Base-by-base conservation (phyloP, 1,284 basidiomycete genomes). In the Trametes polyzona region DNA sequence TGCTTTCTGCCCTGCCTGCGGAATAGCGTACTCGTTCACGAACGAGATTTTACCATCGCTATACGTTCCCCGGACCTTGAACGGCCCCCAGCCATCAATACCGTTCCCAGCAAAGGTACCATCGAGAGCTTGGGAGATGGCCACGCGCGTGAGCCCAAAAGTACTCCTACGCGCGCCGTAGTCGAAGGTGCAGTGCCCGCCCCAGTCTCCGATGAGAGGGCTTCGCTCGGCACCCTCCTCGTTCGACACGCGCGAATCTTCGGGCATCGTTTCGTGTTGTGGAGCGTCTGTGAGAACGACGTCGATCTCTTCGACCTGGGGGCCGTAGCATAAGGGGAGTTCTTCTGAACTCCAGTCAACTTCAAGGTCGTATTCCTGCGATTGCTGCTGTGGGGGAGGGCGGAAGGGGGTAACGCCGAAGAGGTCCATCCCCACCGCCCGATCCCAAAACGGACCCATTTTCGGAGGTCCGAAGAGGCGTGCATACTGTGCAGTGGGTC, bases 181-280 rank as follows among this genome's bases (percentile, higher is more conserved):
- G 7, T n/a, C 42, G 10, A 36, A 39, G 1, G 43, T 26, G 21
- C 44, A 52, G 10, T 17, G 1, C 10, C 56, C 56, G 21, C 40
- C 40, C 56, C 56, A 57, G 27, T 57, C 50, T 2, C 56, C 56
- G 32, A 57, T 27, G 14, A 57, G 33, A 0, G 46, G 39, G 3
- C 16, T 17, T 21, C 29, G 3, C 14, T 32, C 23, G 10, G 3
- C 37, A 30, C 5, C 5, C 10, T 5, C 14, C 6, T 16, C 26
- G 12, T 2, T 11, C 9, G 42, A 8, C 2, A 17, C 17, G 9
- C 17, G 33, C 33, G 3, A 35, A 35, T 19, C 27, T 17, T 29
- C 17, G 8, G 11, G 7, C 11, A 26, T 36, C 12, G 27, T 21
- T 10, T 46, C 21, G 12, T 23, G 27, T 4, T 47, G 14, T 2